Conservation (phyloP, 139 green algal species). For the Tetraselmis striata region DNA sequence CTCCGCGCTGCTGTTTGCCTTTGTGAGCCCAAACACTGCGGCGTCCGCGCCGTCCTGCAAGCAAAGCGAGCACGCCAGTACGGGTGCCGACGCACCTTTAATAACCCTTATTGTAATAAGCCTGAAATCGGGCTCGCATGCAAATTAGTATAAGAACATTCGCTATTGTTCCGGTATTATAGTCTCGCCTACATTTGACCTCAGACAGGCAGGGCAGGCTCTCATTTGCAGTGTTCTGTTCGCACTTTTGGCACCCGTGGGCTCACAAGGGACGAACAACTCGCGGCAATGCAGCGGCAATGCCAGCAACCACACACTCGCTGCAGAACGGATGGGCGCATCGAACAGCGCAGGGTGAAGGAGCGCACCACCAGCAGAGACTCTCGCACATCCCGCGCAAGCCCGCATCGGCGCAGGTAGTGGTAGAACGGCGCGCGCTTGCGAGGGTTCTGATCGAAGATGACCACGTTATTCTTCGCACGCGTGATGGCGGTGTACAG, state of each 20-base stretch:
- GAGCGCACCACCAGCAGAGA: conserved; percentile 18
- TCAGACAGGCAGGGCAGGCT: too few species aligned
- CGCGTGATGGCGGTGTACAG: conserved; percentile 75
- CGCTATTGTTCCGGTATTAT: too few species aligned
- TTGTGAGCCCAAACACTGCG: conserved; percentile 18
- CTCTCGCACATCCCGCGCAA: conserved; percentile 12
- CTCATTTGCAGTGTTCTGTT: background rate
- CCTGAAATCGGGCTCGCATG: too few species aligned
- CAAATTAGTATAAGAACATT: too few species aligned
- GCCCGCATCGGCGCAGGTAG: conserved; percentile 22
- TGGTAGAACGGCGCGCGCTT: conserved; percentile 36
- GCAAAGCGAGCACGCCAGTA: background rate
- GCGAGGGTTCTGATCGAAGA: conserved; percentile 43
- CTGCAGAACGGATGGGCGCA: background rate
- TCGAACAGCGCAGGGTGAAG: background rate
- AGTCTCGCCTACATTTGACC: too few species aligned
- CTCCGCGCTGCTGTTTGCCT: conserved; percentile 9
- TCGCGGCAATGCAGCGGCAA: background rate
- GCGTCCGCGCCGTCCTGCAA: conserved; percentile 20
- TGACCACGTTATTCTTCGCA: conserved; percentile 56
- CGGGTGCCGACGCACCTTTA: too few species aligned
- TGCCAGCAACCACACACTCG: background rate
- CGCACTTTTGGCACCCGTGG: background rate
- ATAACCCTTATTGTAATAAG: too few species aligned
- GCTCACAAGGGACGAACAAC: background rate